Evolutionary conservation across 2,329 filamentous ascomycete species (phyloP), one percentile per base, ranked within the genome.

Genomic region (Fonsecaea pugnacius): DNA sequence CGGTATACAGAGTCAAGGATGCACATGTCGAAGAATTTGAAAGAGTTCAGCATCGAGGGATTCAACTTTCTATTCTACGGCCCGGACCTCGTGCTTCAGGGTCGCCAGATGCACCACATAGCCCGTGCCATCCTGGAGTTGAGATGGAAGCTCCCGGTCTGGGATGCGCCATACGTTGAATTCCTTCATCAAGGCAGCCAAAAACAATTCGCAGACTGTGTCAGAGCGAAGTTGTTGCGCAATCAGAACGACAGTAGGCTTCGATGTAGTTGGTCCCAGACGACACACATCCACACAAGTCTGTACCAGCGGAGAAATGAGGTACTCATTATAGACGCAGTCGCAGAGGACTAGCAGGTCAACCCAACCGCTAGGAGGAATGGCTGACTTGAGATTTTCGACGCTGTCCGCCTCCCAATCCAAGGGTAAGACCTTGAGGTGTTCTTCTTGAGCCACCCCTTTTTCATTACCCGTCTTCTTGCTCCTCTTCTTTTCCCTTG

Each of bases 271-370:
- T 1, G 75, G 73, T 36, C 88, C 81, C 16, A 94, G 76, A 9
- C 79, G 79, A 76, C 92, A 96, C 27, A 88, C 83, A 67, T 96
- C 90, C 5, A 82, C 86, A 74, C 91, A 96, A 0, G 91, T 90
- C 71, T 89, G 85, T n/a, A 95, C 90, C 55, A 98, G 85, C 0
- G 93, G 92, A 50, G 85, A 80, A 27, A 98, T 86, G 2, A 98
- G 84, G 2, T 90, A 86, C 69, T 96, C 91, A 77, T 98, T 99
- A 81, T 96, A 99, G 70, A 99, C 89, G 76, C 93, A 97, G 76
- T 99, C 95, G 73, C 92, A 96, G 3, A 92, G 92, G 38, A 98
- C 75, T 10, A 98, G 81, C 14, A 87, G 78, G 72, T 96, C 90
- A 69, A 95, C 72, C 70, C 73, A 51, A 67, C 72, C 63, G 46